Evolutionary conservation across 139 green algal species (phyloP), one percentile per base, ranked within the genome.

Genomic region (Trebouxia sp.): DNA sequence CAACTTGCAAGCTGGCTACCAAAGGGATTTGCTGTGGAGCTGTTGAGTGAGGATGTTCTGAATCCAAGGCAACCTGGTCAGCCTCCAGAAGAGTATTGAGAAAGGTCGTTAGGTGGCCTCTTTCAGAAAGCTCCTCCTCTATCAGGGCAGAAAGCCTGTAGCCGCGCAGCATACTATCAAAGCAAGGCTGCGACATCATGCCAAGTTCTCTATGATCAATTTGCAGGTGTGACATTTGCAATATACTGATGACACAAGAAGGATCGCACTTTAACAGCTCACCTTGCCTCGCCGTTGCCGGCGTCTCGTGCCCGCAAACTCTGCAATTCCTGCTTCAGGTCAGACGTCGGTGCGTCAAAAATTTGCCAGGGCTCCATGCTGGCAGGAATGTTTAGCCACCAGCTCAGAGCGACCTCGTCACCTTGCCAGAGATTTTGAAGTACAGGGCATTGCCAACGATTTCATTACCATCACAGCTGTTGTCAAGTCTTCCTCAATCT

Each of bases 301-400:
- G 26, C 37, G 55, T 28, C n/a, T 11, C 42, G 32, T 15, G n/a
- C n/a, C n/a, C n/a, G n/a, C n/a, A n/a, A n/a, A n/a, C 32, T 15
- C 5, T 45, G 20, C 32, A 72, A 35, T 35, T 72, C n/a, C 15
- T 32, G 9, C 62, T 45, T 7, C 10, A 72, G 62, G 32, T 72
- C 62, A 45, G 32, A 5, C 7, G 32, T 72, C 15, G 62, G 43
- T 32, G 62, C 62, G 24, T 72, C 62, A 24, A 45, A 72, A 5
- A 72, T 35, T 26, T 72, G 62, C 62, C 62, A 72, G 8, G 62
- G 28, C 35, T 72, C 62, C 62, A 72, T 72, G n/a, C 47, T 53
- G 47, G 47, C 47, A 53, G n/a, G n/a, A n/a, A n/a, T n/a, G n/a
- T n/a, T n/a, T n/a, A n/a, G n/a, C n/a, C n/a, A n/a, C 15, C 1